Evolutionary conservation across 2,329 filamentous ascomycete genomes (phyloP).

Genomic region (Colletotrichum tofieldiae): DNA sequence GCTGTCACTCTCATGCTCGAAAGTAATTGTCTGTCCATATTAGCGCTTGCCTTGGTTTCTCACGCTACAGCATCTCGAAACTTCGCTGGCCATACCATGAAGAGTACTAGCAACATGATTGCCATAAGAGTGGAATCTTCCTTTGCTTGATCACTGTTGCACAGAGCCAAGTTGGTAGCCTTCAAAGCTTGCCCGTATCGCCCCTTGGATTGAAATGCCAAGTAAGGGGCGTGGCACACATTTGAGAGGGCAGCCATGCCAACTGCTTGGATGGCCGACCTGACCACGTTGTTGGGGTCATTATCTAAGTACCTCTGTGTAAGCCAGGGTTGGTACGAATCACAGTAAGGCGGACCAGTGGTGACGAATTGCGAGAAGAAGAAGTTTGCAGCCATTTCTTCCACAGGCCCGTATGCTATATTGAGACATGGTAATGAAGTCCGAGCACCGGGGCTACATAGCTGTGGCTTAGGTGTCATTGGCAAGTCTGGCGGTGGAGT

Average conservation of each 20-base stretch:
- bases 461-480: neutral
- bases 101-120: too few species aligned
- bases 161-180: too few species aligned
- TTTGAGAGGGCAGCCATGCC: slow-evolving; percentile 49
- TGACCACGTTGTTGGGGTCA: slow-evolving; percentile 25
- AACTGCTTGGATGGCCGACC: slow-evolving; percentile 46
- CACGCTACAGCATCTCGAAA: too few species aligned
- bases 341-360: slow-evolving; percentile 44
- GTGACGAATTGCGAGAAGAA: slow-evolving; percentile 47
- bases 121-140: too few species aligned
- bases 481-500: neutral
- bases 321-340: slow-evolving; percentile 45
- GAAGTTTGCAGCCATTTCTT: slow-evolving; percentile 45
- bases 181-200: slow-evolving; percentile 44
- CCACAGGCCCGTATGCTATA: slow-evolving; percentile 1
- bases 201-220: slow-evolving; percentile 43
- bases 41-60: too few species aligned
- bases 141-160: too few species aligned
- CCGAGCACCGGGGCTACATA: neutral
- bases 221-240: slow-evolving; percentile 42
- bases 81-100: too few species aligned
- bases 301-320: slow-evolving; percentile 11
- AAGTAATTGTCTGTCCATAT: slow-evolving; percentile 31
- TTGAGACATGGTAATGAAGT: neutral
- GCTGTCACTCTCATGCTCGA: slow-evolving; percentile 44